Base-by-base conservation (phyloP, 176 grass and related monocot species). In the Melocanna baccifera region DNA sequence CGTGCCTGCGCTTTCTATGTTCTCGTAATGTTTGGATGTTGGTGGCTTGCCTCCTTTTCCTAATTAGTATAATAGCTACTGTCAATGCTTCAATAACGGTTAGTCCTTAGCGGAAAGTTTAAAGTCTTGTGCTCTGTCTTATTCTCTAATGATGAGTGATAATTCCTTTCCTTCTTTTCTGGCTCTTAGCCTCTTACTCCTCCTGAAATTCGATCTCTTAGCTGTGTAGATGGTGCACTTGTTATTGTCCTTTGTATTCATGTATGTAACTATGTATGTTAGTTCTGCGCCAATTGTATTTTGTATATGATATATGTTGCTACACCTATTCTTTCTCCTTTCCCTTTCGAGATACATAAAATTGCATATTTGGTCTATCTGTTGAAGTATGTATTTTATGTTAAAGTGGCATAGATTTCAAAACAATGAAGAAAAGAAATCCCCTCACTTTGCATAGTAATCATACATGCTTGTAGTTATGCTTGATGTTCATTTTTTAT, bases 11-110 rank as follows among this genome's bases (percentile, higher is more conserved):
- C 15, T 25, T 79, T 45, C 39, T 36, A 84, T 51, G 25, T 80
- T 57, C 30, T 80, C 50, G 39, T 84, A 57, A 73, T 84, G 45
- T 45, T 48, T 80, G 6, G 36, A 57, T 79, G 58, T 72, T 58
- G 43, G 14, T 65, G 10, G 45, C 39, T 46, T 78, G 9, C 26
- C 9, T 7, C 37, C 32, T 76, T 61, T 82, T 52, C 46, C 72
- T 62, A 7, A 11, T 29, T 62, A 57, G 30, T 81, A 19, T 55
- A 43, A 45, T 70, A 25, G 25, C 23, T 72, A 22, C 2, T 16
- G 18, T 42, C 8, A 43, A 53, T 65, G 45, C 66, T 72, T 71
- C 77, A 81, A 37, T 47, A 20, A 34, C 18, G 20, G 25, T 20
- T 66, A 12, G 12, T 66, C 3, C 2, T 26, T 71, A 50, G 55